phyloP scores from a whole-genome alignment of 2,329 filamentous ascomycete genomes.

The Triangularia verruculosa region DNA sequence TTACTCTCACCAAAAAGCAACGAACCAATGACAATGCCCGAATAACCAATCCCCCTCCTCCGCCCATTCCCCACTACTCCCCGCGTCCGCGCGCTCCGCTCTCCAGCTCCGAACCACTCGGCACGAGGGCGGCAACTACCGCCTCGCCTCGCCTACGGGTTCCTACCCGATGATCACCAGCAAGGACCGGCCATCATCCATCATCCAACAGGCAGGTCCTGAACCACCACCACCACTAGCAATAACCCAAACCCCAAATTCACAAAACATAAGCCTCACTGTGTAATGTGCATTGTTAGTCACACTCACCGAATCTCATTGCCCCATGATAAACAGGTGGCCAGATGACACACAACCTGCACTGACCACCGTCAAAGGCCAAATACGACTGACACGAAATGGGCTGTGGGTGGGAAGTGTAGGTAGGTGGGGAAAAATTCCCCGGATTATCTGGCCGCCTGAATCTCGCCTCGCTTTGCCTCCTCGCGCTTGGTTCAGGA shows the following conservation, averaged over 20 bases:
- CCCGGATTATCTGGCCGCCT: not conserved
- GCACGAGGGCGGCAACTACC: not conserved
- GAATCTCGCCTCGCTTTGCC: not conserved
- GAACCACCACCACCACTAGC: not conserved
- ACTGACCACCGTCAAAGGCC: too few relatives aligned
- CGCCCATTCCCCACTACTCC: not conserved
- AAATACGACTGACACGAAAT: too few relatives aligned
- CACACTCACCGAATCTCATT: not conserved
- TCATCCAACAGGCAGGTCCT: not conserved
- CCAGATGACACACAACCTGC: too few relatives aligned
- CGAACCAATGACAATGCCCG: not conserved
- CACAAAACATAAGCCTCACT: not conserved
- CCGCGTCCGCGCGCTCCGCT: not conserved
- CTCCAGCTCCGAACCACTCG: not conserved
- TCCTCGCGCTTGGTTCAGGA: too few relatives aligned
- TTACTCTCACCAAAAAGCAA: not conserved
- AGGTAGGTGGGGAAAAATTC: too few relatives aligned
- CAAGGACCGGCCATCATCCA: not conserved
- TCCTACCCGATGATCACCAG: not conserved
- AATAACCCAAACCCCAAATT: not conserved
- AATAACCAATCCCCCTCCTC: not conserved
- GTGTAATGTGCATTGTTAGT: not conserved
- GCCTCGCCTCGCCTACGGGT: too few relatives aligned
- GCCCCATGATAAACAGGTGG: not conserved
- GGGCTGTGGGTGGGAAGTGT: too few relatives aligned